phyloP scores from a whole-genome alignment of 805 yeast genomes.

The Barnettozyma californica region DNA sequence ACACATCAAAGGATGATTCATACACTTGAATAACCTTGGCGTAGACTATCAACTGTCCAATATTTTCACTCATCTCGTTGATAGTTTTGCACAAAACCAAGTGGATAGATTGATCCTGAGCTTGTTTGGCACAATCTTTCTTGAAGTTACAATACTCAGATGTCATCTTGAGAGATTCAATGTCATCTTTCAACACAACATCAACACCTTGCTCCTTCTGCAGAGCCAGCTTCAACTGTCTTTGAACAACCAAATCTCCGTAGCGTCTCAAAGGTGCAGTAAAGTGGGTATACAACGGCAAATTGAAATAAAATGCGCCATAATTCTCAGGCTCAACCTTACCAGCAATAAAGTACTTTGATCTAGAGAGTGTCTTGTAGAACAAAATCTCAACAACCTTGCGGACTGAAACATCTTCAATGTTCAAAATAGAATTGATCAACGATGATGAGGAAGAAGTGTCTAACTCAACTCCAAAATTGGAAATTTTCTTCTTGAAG shows the following conservation, averaged over 20 bases:
- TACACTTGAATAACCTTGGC: conserved; percentile 90
- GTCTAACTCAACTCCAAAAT: conserved; percentile 65
- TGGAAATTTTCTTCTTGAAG: conserved; percentile 64
- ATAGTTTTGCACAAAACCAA: conserved; percentile 78
- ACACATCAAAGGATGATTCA: conserved; percentile 92
- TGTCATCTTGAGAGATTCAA: conserved; percentile 69
- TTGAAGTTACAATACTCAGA: conserved; percentile 94
- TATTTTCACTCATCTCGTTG: conserved; percentile 59
- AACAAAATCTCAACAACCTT: conserved; percentile 74
- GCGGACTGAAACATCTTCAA: conserved; percentile 58
- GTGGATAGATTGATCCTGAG: conserved; percentile 94
- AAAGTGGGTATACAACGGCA: conserved; percentile 88
- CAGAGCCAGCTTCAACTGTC: conserved; percentile 75
- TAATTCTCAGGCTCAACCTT: conserved; percentile 72
- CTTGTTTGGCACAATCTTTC: conserved; percentile 87
- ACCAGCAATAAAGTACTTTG: conserved; percentile 86
- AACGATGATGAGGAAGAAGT: conserved; percentile 67
- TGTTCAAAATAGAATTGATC: conserved; percentile 60
- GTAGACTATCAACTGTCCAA: conserved; percentile 79
- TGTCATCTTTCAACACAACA: conserved; percentile 43
- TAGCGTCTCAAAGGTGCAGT: conserved; percentile 90
- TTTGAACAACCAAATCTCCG: conserved; percentile 87
- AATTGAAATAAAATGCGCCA: conserved; percentile 75
- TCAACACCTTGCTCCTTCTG: conserved; percentile 20
- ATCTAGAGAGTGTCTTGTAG: conserved; percentile 76